Base-by-base conservation (phyloP, 306 rosid species). In the Sophora flavescens region DNA sequence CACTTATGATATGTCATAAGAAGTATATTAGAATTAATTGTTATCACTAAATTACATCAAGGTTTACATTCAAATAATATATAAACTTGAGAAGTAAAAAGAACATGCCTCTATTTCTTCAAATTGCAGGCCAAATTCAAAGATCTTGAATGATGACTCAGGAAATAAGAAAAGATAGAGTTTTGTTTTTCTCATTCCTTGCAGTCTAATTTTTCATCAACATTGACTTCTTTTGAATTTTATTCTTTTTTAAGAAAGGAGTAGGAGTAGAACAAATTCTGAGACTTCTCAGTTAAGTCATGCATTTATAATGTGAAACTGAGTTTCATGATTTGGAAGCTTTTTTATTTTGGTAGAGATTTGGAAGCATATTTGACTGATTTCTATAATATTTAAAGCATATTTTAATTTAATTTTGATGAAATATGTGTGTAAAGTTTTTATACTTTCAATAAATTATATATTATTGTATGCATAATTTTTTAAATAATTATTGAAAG, bases 281-380 rank as follows among this genome's bases (percentile, higher is more conserved):
- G 47, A 16, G 13, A 12, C 45, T 39, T 13, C 10, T 9, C n/a
- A n/a, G n/a, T n/a, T 33, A 8, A 52, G 11, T 33, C 67, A 33
- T 8, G 45, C 67, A 61, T 62, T 17, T 6, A 22, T 45, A 45
- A 44, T 42, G 53, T 44, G 52, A 35, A 56, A 30, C 16, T 67
- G 45, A 32, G 74, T n/a, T 48, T 50, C 4, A 6, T 68, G 28
- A 15, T 63, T 51, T 50, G 51, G 51, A 62, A 74, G 51, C 51
- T 61, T 50, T 22, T 22, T 22, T 22, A 22, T 22, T 22, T 22
- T 22, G 1, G 1, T 22, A 22, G 22, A 0, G 22, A 22, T 22
- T 22, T 22, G 22, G 22, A 22, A 22, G 22, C 22, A n/a, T n/a
- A 6, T 16, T 7, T 5, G 12, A 18, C 7, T 18, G 63, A 75